Percentiles rank a stretch among this genome's conserved stretches.
Conservation (phyloP, 768 basidiomycete species). For the Leccinum pellstonianum region DNA sequence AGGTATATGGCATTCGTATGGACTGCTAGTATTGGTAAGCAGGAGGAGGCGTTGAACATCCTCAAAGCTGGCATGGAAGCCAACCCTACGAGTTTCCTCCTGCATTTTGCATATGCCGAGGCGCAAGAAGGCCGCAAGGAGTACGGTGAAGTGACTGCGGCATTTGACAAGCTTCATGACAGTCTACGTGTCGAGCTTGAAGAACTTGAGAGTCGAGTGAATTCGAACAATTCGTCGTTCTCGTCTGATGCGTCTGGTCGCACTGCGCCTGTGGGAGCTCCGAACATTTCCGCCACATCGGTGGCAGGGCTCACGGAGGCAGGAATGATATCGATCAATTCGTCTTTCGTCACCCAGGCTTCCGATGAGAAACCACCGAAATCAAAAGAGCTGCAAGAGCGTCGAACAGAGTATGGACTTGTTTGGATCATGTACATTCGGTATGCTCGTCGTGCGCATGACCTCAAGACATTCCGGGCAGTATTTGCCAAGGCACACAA, state of each 20-base stretch:
- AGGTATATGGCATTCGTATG: constrained; percentile 93
- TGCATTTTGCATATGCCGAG: constrained; percentile 90
- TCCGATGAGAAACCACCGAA: constrained; percentile 55
- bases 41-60: constrained; percentile 78
- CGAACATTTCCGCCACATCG: constrained; percentile 13
- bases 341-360: constrained; percentile 49
- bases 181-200: constrained; percentile 66
- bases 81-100: constrained; percentile 82
- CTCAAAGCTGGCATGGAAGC: constrained; percentile 86
- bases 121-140: constrained; percentile 62
- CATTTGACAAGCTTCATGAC: constrained; percentile 72
- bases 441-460: constrained; percentile 85
- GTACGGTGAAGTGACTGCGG: constrained; percentile 62
- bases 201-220: constrained; percentile 46
- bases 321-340: constrained; percentile 38
- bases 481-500: constrained; percentile 83
- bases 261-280: constrained; percentile 24
- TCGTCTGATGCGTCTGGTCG: constrained; percentile 36
- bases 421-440: constrained; percentile 93
- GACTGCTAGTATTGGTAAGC: constrained; percentile 69
- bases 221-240: constrained; percentile 39
- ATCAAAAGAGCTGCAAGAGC: constrained; percentile 50
- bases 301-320: constrained; percentile 24
- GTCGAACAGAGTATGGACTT: constrained; percentile 69
- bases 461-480: constrained; percentile 71